Base-by-base conservation (phyloP, 2,329 filamentous ascomycete genomes). In the Alternaria sp. region DNA sequence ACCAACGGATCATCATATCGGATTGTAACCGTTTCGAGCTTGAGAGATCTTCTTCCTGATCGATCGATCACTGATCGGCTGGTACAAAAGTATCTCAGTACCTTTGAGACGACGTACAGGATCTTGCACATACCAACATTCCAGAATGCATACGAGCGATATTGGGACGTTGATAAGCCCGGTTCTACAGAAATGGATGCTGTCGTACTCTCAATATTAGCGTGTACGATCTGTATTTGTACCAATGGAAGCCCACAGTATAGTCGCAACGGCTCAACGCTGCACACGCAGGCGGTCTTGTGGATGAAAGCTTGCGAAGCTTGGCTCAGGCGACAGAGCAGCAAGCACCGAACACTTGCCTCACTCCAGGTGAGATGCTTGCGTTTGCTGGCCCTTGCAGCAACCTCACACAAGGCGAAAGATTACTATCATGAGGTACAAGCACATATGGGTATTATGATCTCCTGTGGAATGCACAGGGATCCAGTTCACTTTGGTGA, bases 81-180 rank as follows among this genome's bases (percentile, higher is more conserved):
- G 67, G 74, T 80, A 8, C 59, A 68, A 2, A 65, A 81, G 1
- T 87, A 87, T 65, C 78, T 86, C 36, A 70, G 73, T 2, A 82
- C 76, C 1, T 86, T 85, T 45, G 85, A 86, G 62, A 80, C 79
- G 1, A 79, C 79, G 0, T 81, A 85, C 49, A 81, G 84, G 3
- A 81, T 87, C 44, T 66, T 87, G 0, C 85, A 87, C 59, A 63
- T 75, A 2, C 84, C 84, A 0, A 81, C 78, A 0, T 88, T 87
- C 63, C 79, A 78, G 76, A 55, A 68, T 4, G 80, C 84, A 4
- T 87, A 85, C 61, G 59, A 76, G 9, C 70, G 43, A 2, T 83
- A 81, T 59, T 86, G 84, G 84, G 67, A 75, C 6, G 62, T 75
- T 14, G 70, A 77, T 1, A n/a, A 34, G 10, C 46, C 28, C 41